Percentiles rank a stretch among this genome's conserved stretches.
These are phyloP conservation scores for Actinomortierella ambigua DNA, from an alignment of 371 early-diverging fungal genomes.

Conservation along the genomic window DNA sequence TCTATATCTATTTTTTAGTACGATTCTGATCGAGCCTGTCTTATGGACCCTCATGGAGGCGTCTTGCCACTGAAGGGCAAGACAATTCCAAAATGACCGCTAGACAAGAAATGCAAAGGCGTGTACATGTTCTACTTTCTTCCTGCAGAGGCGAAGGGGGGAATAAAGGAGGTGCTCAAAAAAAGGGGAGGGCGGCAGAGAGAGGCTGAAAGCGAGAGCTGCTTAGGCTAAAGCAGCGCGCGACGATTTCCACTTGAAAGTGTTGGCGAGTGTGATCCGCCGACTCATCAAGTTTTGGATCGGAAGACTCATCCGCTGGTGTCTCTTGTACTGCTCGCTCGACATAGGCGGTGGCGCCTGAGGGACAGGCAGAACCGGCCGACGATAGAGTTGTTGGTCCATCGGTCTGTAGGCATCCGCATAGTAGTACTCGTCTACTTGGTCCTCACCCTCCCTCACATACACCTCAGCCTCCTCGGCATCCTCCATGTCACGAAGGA, in stretches of 20 bases:
- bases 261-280: constrained; percentile 17
- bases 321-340: constrained; percentile 24
- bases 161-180: too few species aligned
- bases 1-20: too few species aligned
- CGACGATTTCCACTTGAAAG: constrained; percentile 21
- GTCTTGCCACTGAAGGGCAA: too few species aligned
- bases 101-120: too few species aligned
- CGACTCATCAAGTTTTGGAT: constrained; percentile 30
- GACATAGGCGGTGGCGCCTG: constrained; percentile 35
- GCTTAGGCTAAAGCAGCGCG: too few species aligned
- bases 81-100: too few species aligned
- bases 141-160: too few species aligned
- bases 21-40: too few species aligned
- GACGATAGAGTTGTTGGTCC: constrained; percentile 39
- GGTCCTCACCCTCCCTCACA: constrained; percentile 32
- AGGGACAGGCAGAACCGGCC: constrained; percentile 17
- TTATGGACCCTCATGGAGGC: too few species aligned
- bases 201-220: too few species aligned
- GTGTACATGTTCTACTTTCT: too few species aligned
- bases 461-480: constrained; percentile 16
- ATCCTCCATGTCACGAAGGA: constrained; percentile 27
- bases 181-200: too few species aligned
- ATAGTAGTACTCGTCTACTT: constrained; percentile 32
- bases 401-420: constrained; percentile 41
- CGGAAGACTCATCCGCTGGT: constrained; percentile 37